phyloP scores from a whole-genome alignment of 345 rosid genomes.

The Populus ilicifolia region DNA sequence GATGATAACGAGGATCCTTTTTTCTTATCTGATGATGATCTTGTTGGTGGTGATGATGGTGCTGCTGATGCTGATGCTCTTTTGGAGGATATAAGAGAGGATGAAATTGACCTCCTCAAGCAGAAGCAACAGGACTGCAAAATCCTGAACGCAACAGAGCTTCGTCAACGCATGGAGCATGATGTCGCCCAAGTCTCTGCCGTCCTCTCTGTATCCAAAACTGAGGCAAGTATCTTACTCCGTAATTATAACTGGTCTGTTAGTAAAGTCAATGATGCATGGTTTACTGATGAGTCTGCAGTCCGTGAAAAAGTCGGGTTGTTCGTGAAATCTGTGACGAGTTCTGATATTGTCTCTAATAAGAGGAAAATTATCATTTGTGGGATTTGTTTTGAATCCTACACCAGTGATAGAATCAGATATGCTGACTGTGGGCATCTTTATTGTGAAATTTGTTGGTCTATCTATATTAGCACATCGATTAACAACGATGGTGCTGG shows the following conservation, averaged over 20 bases:
- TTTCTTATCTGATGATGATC: background rate
- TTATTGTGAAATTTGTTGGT: slow-evolving; percentile 33
- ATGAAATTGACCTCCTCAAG: background rate
- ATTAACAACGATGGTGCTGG: slow-evolving; percentile 29
- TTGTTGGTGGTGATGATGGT: background rate
- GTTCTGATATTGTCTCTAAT: background rate
- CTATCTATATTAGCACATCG: slow-evolving; percentile 17
- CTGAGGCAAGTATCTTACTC: slow-evolving; percentile 19
- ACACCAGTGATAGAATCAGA: background rate
- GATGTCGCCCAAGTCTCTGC: slow-evolving; percentile 4
- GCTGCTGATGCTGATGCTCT: background rate
- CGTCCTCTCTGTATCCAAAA: slow-evolving; percentile 14
- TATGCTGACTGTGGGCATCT: slow-evolving; percentile 34
- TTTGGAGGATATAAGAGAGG: background rate
- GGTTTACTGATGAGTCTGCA: slow-evolving; percentile 21
- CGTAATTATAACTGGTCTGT: slow-evolving; percentile 15
- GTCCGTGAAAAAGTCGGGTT: slow-evolving; percentile 20
- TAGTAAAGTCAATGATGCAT: slow-evolving; percentile 6
- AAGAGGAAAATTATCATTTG: slow-evolving; percentile 2
- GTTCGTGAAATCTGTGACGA: background rate
- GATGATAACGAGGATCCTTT: background rate
- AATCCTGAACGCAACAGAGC: slow-evolving; percentile 8
- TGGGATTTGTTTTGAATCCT: slow-evolving; percentile 28
- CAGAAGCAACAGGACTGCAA: background rate
- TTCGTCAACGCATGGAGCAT: slow-evolving; percentile 8